Evolutionary conservation across 306 rosid genomes (phyloP).

Genomic region (Sindora glabra): DNA sequence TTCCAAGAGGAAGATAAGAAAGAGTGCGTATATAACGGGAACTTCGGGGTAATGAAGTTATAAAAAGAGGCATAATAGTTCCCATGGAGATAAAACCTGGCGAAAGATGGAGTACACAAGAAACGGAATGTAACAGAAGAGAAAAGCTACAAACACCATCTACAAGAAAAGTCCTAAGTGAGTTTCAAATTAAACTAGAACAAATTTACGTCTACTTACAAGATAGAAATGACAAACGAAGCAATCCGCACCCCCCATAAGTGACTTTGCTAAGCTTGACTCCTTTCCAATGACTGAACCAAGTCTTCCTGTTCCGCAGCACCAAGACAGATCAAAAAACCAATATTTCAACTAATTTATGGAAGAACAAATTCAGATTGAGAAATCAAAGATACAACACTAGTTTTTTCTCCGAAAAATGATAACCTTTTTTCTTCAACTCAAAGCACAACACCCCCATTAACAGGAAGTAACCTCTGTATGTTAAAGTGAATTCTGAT

Average conservation of each 20-base stretch:
- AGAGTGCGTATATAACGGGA: no score
- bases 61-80: constrained; percentile 49
- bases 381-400: neutral
- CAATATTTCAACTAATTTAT: no score
- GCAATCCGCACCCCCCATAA: constrained; percentile 67
- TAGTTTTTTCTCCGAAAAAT: neutral
- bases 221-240: neutral
- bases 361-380: no score
- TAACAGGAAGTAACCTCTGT: no score
- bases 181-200: constrained; percentile 11
- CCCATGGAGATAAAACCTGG: constrained; percentile 82
- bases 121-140: constrained; percentile 50
- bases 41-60: neutral
- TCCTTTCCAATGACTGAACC: constrained; percentile 61
- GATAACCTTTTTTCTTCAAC: neutral
- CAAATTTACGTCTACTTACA: neutral
- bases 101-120: constrained; percentile 63
- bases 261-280: constrained; percentile 60
- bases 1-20: no score
- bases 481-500: no score
- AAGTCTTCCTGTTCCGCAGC: constrained; percentile 69
- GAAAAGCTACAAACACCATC: constrained; percentile 59
- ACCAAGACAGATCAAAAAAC: neutral
- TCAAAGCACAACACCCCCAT: no score
- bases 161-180: constrained; percentile 8